Base-by-base conservation (phyloP, 2,329 filamentous ascomycete species). In the Ciborinia camelliae region DNA sequence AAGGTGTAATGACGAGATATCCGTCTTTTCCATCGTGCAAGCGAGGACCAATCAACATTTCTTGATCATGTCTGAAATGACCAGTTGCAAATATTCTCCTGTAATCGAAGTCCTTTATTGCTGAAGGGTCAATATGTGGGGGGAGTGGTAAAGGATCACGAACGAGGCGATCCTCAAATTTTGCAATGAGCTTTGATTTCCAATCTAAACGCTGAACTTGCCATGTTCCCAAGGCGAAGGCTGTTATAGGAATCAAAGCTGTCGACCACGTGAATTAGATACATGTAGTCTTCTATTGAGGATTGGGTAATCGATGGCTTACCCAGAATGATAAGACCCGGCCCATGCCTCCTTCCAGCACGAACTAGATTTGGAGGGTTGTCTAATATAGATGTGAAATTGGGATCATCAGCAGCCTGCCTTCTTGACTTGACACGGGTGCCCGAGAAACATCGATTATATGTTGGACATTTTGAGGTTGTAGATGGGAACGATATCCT, bases 31-130 rank as follows among this genome's bases (percentile, higher is more conserved):
- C 94, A 68, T 99, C 94, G 68, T 87, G 84, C 80, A 97, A 86
- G 55, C 95, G 86, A 65, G 95, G 95, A 0, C 95, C 95, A 66
- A 99, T 87, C 61, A 99, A 82, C 93, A 99, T 99, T 81, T 99
- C 95, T 76, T 90, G 86, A 75, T 97, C 93, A 77, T 99, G 95
- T 47, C 90, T 81, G 71, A 92, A 87, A 64, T 77, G 80, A 12
- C 95, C 95, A 0, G 81, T 85, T 14, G 92, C 89, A 68, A 86
- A 84, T 58, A 99, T 90, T 64, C 91, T 85, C 67, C 95, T 85
- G 79, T 94, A 97, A 77, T 99, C 94, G 76, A 99, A 99, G 45
- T 96, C 92, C 70, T 86, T 81, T 70, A 97, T 84, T 12, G 89
- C 92, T n/a, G 82, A 79, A 0, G 91, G 89, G 75, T 98, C 92